These are phyloP conservation scores for Monosporascus sp. DNA, from an alignment of 2,329 filamentous ascomycete genomes.

Conservation along the genomic window DNA sequence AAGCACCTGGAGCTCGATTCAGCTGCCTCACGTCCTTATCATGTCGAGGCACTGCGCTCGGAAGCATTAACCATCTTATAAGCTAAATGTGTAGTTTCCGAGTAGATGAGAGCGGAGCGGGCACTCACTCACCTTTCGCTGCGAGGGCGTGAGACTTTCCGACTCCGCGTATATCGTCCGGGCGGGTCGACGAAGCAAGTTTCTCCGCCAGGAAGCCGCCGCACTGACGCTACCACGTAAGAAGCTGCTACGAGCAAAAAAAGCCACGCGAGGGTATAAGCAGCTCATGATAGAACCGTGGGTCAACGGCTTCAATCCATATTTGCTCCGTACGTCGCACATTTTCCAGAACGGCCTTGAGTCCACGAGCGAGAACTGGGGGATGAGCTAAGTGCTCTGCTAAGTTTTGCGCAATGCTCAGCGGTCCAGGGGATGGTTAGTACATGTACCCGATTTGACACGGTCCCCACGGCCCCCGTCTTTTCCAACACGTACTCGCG, in stretches of 20 bases:
- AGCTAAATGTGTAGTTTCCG: background rate
- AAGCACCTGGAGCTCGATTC: slow-evolving; percentile 26
- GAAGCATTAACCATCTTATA: background rate
- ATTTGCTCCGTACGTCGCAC: slow-evolving; percentile 22
- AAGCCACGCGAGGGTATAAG: too few relatives aligned
- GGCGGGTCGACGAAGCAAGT: slow-evolving; percentile 26
- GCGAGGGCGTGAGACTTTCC: slow-evolving; percentile 28
- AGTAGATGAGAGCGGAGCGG: background rate
- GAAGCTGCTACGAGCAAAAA: background rate
- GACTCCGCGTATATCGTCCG: slow-evolving; percentile 28
- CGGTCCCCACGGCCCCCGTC: slow-evolving; percentile 23
- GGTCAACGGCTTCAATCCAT: slow-evolving; percentile 27
- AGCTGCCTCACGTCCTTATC: slow-evolving; percentile 26
- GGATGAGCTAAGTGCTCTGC: background rate
- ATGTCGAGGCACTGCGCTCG: slow-evolving; percentile 26
- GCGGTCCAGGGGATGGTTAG: background rate
- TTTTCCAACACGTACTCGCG: slow-evolving; percentile 22
- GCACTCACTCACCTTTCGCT: slow-evolving; percentile 24
- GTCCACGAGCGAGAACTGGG: slow-evolving; percentile 30
- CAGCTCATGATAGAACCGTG: slow-evolving; percentile 29
- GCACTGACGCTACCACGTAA: slow-evolving; percentile 15
- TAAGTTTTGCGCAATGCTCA: background rate
- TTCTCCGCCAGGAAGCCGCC: slow-evolving; percentile 30
- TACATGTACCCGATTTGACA: slow-evolving; percentile 32
- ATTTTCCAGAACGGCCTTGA: slow-evolving; percentile 25